Evolutionary conservation across 2,329 filamentous ascomycete genomes (phyloP).

Genomic region (Paraconiothyrium brasiliense): DNA sequence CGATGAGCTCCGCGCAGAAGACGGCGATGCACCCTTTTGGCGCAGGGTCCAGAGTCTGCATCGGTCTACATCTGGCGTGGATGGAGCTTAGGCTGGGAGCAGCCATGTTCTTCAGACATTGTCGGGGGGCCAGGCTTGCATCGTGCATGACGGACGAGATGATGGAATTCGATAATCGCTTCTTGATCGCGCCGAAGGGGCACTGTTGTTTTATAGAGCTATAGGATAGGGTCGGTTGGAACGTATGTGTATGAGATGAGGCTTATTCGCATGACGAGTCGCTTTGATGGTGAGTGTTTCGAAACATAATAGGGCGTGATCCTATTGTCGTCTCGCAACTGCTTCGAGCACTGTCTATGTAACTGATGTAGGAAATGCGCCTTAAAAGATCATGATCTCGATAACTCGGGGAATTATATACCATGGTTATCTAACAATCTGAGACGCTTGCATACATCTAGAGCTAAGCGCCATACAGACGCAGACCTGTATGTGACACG

Average conservation of each 20-base stretch:
- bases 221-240: neutral
- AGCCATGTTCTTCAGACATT: conserved; percentile 62
- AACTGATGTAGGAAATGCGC: too few species aligned
- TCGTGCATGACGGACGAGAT: conserved; percentile 46
- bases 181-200: conserved; percentile 55
- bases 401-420: too few species aligned
- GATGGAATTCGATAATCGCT: conserved; percentile 57
- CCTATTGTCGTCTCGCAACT: too few species aligned
- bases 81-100: conserved; percentile 65
- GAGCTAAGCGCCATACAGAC: too few species aligned
- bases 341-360: too few species aligned
- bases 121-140: conserved; percentile 40
- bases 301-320: too few species aligned
- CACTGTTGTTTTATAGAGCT: conserved; percentile 53
- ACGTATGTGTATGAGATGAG: neutral
- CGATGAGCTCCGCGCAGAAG: conserved; percentile 44
- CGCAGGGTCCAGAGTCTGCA: conserved; percentile 73
- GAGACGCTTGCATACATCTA: too few species aligned
- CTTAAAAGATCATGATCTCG: too few species aligned
- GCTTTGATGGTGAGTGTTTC: too few species aligned
- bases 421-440: too few species aligned
- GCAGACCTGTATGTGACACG: too few species aligned
- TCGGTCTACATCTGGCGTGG: conserved; percentile 73
- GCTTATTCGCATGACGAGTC: too few species aligned
- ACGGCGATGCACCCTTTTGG: conserved; percentile 74